Evolutionary conservation across 2,329 filamentous ascomycete genomes (phyloP), one percentile per base, ranked within the genome.

Genomic region (Alternaria metachromatica): DNA sequence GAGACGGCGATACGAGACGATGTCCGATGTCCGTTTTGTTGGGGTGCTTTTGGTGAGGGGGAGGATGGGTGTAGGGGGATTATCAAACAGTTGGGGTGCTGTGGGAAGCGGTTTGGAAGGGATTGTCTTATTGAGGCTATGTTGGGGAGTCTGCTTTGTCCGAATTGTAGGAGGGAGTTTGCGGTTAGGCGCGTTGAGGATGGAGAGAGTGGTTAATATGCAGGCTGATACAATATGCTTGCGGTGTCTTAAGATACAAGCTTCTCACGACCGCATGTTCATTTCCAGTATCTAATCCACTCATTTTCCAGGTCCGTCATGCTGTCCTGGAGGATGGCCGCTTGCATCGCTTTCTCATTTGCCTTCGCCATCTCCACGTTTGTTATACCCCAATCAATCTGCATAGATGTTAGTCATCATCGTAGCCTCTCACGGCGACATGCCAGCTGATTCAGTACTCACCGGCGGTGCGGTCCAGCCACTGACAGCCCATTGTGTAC

Each of bases 231-330:
- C 7, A 18, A 51, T 1, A 53, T 10, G 6, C 2, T n/a, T 37
- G 49, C 20, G 7, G 13, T 30, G 15, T 30, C 18, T 53, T 37
- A 10, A 6, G 12, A n/a, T 37, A 6, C 20, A 15, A n/a, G 12
- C 12, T 53, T n/a, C 2, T 13, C 5, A 23, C 12, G 12, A 23
- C 33, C 3, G 10, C 3, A 2, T 9, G 28, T 37, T 37, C 30
- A 62, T 20, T 58, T 50, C 65, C 67, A 70, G 33, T 56, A 55
- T 7, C 67, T 58, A 10, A 12, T 25, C 69, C 68, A 72, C 26
- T 72, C 67, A 2, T 62, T 62, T 50, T 64, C 44, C 12, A 72
- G 6, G 30, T 64, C 18, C 28, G 44, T 58, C 46, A 70, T 67
- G 5, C 65, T 66, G 18, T 65, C 65, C n/a, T 57, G 10, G 5